Conservation (phyloP, 345 rosid genomes). For the Adansonia digitata region DNA sequence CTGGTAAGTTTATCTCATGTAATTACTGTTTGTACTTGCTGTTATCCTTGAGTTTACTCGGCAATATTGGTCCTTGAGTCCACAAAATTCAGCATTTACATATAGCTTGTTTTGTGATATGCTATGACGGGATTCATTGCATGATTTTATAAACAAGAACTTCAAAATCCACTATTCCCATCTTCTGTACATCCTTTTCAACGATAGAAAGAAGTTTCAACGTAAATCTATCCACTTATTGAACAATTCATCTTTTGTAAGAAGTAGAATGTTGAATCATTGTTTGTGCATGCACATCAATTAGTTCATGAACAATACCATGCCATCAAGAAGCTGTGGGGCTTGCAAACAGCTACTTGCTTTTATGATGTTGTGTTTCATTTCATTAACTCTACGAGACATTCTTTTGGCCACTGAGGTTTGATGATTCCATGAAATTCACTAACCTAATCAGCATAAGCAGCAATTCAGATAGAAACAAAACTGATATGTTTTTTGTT, state of each 20-base stretch:
- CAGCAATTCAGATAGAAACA: not conserved
- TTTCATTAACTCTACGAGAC: not conserved
- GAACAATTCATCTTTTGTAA: not conserved
- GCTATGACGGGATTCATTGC: not conserved
- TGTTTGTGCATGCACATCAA: not conserved
- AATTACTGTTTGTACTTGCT: too few relatives aligned
- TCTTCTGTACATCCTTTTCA: not conserved
- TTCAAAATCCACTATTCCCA: not conserved
- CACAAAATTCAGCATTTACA: not conserved
- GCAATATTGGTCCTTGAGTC: not conserved
- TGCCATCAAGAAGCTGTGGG: not conserved
- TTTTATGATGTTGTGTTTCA: too few relatives aligned
- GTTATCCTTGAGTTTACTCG: not conserved
- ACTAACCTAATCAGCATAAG: not conserved
- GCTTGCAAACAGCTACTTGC: not conserved
- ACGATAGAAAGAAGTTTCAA: not conserved
- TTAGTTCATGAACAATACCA: not conserved
- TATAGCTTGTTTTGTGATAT: not conserved
- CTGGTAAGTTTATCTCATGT: slow-evolving; percentile 40
- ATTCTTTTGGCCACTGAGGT: not conserved
- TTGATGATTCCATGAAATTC: not conserved
- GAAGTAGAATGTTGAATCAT: not conserved
- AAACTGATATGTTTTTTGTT: too few relatives aligned
- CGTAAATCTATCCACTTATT: not conserved
- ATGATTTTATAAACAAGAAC: not conserved